Conservation (phyloP, 139 green algal genomes). For the Eudorina sp. region DNA sequence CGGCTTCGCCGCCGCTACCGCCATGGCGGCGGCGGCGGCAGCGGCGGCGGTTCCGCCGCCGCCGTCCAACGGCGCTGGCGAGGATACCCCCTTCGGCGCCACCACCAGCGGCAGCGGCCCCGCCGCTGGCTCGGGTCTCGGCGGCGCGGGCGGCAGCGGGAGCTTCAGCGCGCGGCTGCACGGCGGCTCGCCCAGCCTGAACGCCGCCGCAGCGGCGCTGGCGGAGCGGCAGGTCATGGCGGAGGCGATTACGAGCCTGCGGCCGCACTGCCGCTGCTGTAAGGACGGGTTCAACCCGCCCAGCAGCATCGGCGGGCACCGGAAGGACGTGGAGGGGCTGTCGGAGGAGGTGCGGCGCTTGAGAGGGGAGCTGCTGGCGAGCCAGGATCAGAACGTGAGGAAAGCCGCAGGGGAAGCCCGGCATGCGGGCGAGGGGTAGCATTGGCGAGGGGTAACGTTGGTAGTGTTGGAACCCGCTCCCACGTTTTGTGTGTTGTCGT, state of each 20-base stretch:
- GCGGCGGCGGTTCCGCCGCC: no score
- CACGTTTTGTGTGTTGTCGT: no score
- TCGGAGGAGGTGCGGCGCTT: background rate
- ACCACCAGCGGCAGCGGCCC: background rate
- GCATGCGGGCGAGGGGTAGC: no score
- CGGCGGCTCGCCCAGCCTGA: slow-evolving; percentile 26
- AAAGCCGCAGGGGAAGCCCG: no score
- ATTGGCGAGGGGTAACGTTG: no score
- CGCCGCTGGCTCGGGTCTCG: background rate
- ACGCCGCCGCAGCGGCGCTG: slow-evolving; percentile 18
- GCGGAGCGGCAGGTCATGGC: slow-evolving; percentile 31
- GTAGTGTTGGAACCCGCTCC: no score
- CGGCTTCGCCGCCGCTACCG: no score
- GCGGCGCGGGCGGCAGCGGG: background rate
- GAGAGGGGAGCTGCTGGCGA: background rate
- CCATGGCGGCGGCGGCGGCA: background rate
- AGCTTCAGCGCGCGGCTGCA: no score
- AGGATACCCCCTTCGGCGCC: no score
- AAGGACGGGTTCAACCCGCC: background rate
- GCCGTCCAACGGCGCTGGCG: no score
- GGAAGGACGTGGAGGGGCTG: slow-evolving; percentile 18
- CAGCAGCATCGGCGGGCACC: background rate
- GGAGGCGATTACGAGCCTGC: background rate
- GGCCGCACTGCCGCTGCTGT: background rate
- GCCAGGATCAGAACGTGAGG: slow-evolving; percentile 20